A percentile compares a stretch with the other conserved stretches of the same genome.
These are phyloP conservation scores for Petasospora fabianii DNA, from an alignment of 1,139 yeast species.

Conservation along the genomic window DNA sequence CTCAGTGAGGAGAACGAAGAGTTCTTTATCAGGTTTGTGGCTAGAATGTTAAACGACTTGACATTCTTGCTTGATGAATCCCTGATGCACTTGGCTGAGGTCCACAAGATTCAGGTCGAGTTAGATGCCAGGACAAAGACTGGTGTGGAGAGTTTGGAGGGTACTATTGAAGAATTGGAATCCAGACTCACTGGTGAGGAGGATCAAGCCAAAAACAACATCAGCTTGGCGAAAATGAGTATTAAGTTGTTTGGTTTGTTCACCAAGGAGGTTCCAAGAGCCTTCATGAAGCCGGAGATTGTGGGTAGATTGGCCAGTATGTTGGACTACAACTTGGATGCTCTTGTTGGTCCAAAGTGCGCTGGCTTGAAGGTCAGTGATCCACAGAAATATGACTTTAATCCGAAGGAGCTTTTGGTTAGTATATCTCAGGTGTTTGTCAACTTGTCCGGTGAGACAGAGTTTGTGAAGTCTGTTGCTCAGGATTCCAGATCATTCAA, in stretches of 20 bases:
- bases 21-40: slow-evolving; percentile 87
- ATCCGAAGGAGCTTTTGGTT: slow-evolving; percentile 69
- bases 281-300: slow-evolving; percentile 84
- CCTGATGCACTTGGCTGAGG: slow-evolving; percentile 68
- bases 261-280: slow-evolving; percentile 81
- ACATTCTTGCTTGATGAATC: slow-evolving; percentile 92
- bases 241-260: slow-evolving; percentile 75
- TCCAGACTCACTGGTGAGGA: slow-evolving; percentile 60
- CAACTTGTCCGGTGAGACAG: slow-evolving; percentile 60
- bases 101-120: slow-evolving; percentile 71
- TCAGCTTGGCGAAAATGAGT: slow-evolving; percentile 82
- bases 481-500: slow-evolving; percentile 87
- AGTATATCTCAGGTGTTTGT: slow-evolving; percentile 73
- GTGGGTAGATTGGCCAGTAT: slow-evolving; percentile 93
- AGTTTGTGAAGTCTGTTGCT: slow-evolving; percentile 77
- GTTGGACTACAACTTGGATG: slow-evolving; percentile 87
- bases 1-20: slow-evolving; percentile 68
- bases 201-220: slow-evolving; percentile 73
- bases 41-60: slow-evolving; percentile 91
- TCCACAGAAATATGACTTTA: slow-evolving; percentile 81
- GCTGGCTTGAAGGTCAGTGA: slow-evolving; percentile 79
- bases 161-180: slow-evolving; percentile 54
- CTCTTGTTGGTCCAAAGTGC: slow-evolving; percentile 93
- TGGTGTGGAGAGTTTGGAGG: slow-evolving; percentile 47
- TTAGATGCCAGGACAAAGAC: slow-evolving; percentile 34